These are phyloP conservation scores for Spergularia bocconei DNA, from an alignment of 148 eudicot species.

Conservation along the genomic window DNA sequence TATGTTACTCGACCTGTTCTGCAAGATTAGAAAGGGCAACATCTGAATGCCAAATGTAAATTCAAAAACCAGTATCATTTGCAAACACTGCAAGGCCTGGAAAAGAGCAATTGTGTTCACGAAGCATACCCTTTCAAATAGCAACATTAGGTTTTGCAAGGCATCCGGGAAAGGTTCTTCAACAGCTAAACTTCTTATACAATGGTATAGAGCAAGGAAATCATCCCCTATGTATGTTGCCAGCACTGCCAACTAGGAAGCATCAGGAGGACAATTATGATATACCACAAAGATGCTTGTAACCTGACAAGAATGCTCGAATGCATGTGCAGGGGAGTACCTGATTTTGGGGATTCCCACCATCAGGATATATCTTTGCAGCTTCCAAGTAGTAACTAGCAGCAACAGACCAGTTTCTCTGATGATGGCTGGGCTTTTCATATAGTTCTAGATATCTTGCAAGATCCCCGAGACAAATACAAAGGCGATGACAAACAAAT, in stretches of 20 bases:
- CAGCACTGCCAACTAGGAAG: conserved; percentile 77
- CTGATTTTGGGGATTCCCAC: conserved; percentile 99
- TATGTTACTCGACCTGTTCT: conserved; percentile 71
- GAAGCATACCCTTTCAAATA: conserved; percentile 72
- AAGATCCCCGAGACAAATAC: conserved; percentile 87
- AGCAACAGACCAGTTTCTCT: conserved; percentile 69
- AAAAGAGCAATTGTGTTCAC: conserved; percentile 10
- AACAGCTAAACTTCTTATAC: conserved; percentile 81
- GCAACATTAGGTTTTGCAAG: conserved; percentile 64
- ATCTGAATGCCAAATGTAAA: not conserved
- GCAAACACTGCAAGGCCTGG: not conserved
- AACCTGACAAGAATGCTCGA: conserved; percentile 1
- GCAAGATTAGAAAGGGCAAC: conserved; percentile 42
- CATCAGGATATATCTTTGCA: conserved; percentile 64
- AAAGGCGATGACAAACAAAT: conserved; percentile 67
- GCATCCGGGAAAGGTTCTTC: conserved; percentile 97
- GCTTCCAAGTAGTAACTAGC: conserved; percentile 72
- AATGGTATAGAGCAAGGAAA: conserved; percentile 87
- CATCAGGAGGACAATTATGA: conserved; percentile 26
- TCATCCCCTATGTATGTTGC: conserved; percentile 76
- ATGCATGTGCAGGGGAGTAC: conserved; percentile 32
- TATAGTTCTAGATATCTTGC: conserved; percentile 69
- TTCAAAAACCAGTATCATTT: not conserved
- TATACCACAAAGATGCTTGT: conserved; percentile 9
- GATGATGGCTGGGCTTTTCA: conserved; percentile 42